phyloP scores from a whole-genome alignment of 768 basidiomycete genomes.

The Calocera cornea region DNA sequence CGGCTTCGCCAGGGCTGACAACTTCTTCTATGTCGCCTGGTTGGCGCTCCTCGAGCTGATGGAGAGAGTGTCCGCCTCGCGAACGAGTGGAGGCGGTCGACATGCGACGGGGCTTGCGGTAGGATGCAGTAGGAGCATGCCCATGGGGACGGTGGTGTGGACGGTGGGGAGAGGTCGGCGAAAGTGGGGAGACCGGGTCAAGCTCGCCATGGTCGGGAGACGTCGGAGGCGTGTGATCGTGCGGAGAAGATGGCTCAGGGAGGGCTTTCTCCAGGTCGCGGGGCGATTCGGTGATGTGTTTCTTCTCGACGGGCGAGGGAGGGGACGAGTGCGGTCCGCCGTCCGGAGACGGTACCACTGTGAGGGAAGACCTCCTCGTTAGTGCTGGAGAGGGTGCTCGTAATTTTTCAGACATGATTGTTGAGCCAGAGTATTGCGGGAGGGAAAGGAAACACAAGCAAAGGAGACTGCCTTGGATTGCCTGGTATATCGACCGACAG shows the following conservation, averaged over 20 bases:
- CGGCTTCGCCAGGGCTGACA: background rate
- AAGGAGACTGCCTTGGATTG: background rate
- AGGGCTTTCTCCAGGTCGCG: background rate
- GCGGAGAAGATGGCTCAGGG: background rate
- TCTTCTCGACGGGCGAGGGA: background rate
- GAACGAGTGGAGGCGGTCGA: background rate
- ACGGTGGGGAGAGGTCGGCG: background rate
- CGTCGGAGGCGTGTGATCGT: too few relatives aligned
- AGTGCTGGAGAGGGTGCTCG: background rate
- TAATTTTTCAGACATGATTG: background rate
- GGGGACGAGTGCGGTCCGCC: background rate
- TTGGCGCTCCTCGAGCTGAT: background rate
- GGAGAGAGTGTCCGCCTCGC: background rate
- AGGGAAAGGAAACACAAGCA: background rate
- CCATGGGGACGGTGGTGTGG: background rate
- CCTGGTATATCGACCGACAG: background rate
- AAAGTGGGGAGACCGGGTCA: background rate
- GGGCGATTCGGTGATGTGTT: background rate
- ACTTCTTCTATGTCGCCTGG: background rate
- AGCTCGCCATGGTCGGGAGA: background rate
- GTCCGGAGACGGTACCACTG: background rate
- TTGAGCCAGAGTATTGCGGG: background rate
- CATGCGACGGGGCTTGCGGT: background rate
- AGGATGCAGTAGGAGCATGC: background rate
- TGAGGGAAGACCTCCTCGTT: background rate